Base-by-base conservation (phyloP, 2,329 filamentous ascomycete genomes). In the Diplodia mutila region DNA sequence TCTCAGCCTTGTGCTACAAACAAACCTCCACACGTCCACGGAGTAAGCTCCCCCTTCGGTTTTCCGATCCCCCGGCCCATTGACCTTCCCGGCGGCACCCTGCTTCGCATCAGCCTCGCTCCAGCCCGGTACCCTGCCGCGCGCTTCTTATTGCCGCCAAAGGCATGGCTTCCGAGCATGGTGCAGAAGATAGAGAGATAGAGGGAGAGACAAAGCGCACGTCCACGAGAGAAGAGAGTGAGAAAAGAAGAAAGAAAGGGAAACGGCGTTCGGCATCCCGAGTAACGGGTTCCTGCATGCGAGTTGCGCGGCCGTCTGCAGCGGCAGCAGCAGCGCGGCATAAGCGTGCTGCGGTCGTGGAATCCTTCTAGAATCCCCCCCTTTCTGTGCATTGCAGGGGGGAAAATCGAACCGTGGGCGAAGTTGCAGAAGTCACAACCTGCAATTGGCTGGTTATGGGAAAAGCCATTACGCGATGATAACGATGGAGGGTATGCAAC, bases 271-370 rank as follows among this genome's bases (percentile, higher is more conserved):
- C 18, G 9, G 42, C 42, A 29, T 51, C 46, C 46, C 18, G 14
- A 37, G 34, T 32, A 32, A 25, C 46, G 59, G 59, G 59, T 63
- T 51, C 59, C 59, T 63, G 59, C 59, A 63, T 63, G 34, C 39
- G 16, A 63, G 16, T 5, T n/a, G 57, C 18, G 59, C 25, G 32
- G 42, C 39, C 14, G 14, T 14, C 37, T 46, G 34, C 25, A 29
- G 37, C 12, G 27, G 25, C n/a, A n/a, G n/a, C n/a, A n/a, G n/a
- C n/a, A n/a, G n/a, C n/a, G n/a, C n/a, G n/a, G 59, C 59, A 63
- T 63, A 52, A 52, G 59, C 59, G 59, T 42, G n/a, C 25, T 32
- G 6, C 59, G 59, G 59, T 21, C 46, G 46, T 63, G 59, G 59
- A 63, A 63, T 63, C 46, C 27, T 63, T 63, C 59, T 63, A 27